Evolutionary conservation across 345 rosid species (phyloP), one percentile per base, ranked within the genome.

Genomic region (Euphorbia tirucalli): DNA sequence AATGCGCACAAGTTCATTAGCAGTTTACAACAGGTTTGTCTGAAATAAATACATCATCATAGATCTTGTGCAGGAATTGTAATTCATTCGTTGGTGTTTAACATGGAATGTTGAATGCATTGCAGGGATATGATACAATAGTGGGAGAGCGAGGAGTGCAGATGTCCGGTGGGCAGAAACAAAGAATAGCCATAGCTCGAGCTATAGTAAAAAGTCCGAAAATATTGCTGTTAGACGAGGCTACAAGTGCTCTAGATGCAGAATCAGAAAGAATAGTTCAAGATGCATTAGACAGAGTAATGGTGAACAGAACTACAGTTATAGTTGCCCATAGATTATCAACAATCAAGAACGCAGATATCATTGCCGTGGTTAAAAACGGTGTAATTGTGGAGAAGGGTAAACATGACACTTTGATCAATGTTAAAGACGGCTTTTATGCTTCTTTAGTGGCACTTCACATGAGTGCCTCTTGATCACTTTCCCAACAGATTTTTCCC

Each of bases 1-100:
- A 93, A 93, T 74, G 95, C 97, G 15, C 97, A 89, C 80, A 79
- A 76, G 43, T 93, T 90, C 89, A 90, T 90, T 11, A 89, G 97
- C 58, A 71, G 90, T n/a, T 74, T 89, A 28, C 96, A 87, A 61
- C 92, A 90, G 93, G 98, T 86, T 41, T 77, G 72, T 0, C 11
- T 46, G 52, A 0, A 46, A 46, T 2, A 46, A 14, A 13, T 13
- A 46, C 13, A 41, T 35, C 3, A 35, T 35, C 7, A 35, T 35
- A 35, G 7, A 35, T 35, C 4, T 35, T 35, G 39, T 35, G 7
- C 39, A 35, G 7, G 13, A 41, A 41, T 6, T 41, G 46, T 41
- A 41, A 41, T 11, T 1, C 1, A 41, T 41, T 41, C 11, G 46
- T 41, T 41, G 37, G 2, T 32, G 37, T 2, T n/a, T n/a, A n/a